Evolutionary conservation across 148 eudicot genomes (phyloP), one percentile per base, ranked within the genome.

Genomic region (Diospyros lotus): DNA sequence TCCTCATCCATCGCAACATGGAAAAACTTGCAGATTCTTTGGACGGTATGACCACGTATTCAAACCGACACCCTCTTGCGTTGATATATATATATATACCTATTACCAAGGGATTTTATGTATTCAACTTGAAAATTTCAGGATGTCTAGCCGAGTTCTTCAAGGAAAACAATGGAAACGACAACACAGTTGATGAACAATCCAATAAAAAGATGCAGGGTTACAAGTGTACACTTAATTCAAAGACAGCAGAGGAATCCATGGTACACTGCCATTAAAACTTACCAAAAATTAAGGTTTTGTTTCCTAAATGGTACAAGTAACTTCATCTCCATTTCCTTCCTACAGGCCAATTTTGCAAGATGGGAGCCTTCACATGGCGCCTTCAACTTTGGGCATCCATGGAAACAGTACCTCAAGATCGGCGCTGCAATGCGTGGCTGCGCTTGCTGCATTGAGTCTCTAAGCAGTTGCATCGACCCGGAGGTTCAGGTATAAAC

Each of bases 291-390:
- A 10, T 53, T 56, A n/a, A 15, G 41, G 13, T 50, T 55, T 14
- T 14, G 44, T 64, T 48, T 76, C 54, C 43, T 69, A 7, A 28
- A 28, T 28, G 28, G 28, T 28, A 0, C 28, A 28, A 28, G 28
- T 28, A 28, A 28, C 28, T 28, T 28, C 28, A 28, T 28, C 28
- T 28, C 28, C 28, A 28, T 28, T 28, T 28, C 28, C 15, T 10
- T 71, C 64, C 39, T 68, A 70, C 85, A 94, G 94, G 98, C 86
- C 0, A 94, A 89, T 74, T 83, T 88, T 69, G 97, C 98, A 1
- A 80, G 89, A 80, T 94, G 98, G 98, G 98, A 94, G 78, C 97
- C 97, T 9, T 82, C 92, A 15, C 97, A 94, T 52, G 97, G 98
- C 12, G 45, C 69, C 55, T 91, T 94, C 84, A 81, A 75, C 69